Evolutionary conservation across 202 grass and related monocot genomes (phyloP), one percentile per base, ranked within the genome.

Genomic region (Musa balbisiana): DNA sequence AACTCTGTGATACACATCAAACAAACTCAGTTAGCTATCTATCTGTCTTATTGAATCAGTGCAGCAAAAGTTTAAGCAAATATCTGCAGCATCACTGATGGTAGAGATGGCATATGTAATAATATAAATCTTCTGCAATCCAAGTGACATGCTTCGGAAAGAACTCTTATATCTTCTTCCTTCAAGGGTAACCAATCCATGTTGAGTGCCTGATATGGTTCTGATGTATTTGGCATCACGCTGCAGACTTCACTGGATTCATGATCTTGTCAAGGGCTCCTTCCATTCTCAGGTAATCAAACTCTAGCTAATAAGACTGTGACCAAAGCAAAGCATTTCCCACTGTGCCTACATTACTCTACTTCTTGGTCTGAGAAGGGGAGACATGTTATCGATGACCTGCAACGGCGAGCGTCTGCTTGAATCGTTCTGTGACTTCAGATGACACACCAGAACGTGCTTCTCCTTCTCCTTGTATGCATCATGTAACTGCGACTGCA

Each of bases 401-500:
- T 80, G 74, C 51, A 97, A 89, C 26, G 93, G 93, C 27, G 79
- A 62, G 29, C 84, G 87, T 60, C 71, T 82, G 11, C 79, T 56
- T 27, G 78, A 73, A 51, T 87, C 62, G 76, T 82, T 84, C 11
- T 91, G 87, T 14, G 84, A 82, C 84, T 86, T 97, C 84, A 93
- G 52, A 15, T 81, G 90, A 73, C 90, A 89, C 76, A 87, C 87
- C 16, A 93, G 82, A 62, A 87, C 86, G 27, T 87, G 88, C 67
- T 93, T 97, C 80, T 97, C 88, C 73, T 89, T 87, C 82, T 91
- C 88, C 71, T 80, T 87, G 55, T 75, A 59, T 53, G 78, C 24
- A 54, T 84, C 84, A 82, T 70, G 69, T 50, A 82, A 71, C 49
- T 92, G 86, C 12, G 81, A 82, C 81, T 71, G 82, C 20, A 78